Conservation (phyloP, 2,329 filamentous ascomycete species). For the Penicillium sp. region DNA sequence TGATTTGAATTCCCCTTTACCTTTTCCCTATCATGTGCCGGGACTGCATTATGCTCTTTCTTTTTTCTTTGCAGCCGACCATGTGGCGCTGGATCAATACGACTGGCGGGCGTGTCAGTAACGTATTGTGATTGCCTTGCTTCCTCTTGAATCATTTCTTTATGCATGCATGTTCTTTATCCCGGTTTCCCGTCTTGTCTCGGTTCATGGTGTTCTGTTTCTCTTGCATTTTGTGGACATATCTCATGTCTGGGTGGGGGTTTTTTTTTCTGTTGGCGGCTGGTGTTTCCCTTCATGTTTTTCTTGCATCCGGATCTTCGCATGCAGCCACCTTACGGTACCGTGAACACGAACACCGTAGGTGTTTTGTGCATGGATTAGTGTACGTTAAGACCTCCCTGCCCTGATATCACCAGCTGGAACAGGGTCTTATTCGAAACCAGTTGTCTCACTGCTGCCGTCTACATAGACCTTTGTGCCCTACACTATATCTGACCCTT, state of each 20-base stretch:
- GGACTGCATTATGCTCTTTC: constrained; percentile 26
- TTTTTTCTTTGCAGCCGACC: constrained; percentile 29
- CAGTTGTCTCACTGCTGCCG: constrained; percentile 47
- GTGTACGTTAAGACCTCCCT: constrained; percentile 54
- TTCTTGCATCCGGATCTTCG: constrained; percentile 38
- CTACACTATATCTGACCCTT: constrained; percentile 29
- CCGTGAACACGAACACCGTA: constrained; percentile 35
- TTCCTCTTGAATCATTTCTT: constrained; percentile 15
- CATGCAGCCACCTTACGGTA: constrained; percentile 34
- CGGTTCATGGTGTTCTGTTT: constrained; percentile 24
- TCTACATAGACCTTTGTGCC: constrained; percentile 41
- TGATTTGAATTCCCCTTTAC: constrained; percentile 27
- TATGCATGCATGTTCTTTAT: constrained; percentile 22
- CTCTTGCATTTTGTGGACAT: constrained; percentile 36
- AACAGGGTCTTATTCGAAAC: constrained; percentile 46
- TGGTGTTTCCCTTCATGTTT: constrained; percentile 19
- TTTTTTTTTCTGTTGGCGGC: constrained; percentile 30
- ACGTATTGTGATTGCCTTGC: constrained; percentile 33
- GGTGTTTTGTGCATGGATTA: constrained; percentile 39
- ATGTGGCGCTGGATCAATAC: constrained; percentile 32
- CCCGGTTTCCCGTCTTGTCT: constrained; percentile 22
- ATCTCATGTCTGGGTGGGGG: constrained; percentile 31
- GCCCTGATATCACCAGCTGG: constrained; percentile 41
- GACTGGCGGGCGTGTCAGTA: constrained; percentile 33
- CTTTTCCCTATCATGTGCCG: constrained; percentile 22